A percentile compares a stretch with the other conserved stretches of the same genome.
phyloP scores from a whole-genome alignment of 1,284 basidiomycete species.

The Rhodotorula sp. region DNA sequence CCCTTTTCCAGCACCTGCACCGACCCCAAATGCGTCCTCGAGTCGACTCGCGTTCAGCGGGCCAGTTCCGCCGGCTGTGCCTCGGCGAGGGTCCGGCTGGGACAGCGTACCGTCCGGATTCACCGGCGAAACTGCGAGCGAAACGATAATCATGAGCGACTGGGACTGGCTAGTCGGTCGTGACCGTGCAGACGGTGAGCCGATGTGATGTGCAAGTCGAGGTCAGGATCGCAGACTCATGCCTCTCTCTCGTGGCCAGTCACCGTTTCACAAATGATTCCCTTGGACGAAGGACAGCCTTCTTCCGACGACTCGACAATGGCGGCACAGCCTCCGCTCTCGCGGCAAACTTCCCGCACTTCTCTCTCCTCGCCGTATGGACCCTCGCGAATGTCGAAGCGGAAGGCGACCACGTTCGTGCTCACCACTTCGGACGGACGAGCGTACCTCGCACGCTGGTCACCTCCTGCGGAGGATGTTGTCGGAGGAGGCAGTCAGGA shows the following conservation, averaged over 20 bases:
- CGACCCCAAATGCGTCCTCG: not conserved
- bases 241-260: not conserved
- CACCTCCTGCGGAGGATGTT: conserved; percentile 26
- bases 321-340: not conserved
- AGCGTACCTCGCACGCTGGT: conserved; percentile 48
- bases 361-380: not conserved
- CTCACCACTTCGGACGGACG: conserved; percentile 50
- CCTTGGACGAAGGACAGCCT: not conserved
- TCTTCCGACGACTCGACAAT: not conserved
- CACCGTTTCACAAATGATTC: conserved; percentile 11
- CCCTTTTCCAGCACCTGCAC: conserved; percentile 31
- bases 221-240: conserved; percentile 1
- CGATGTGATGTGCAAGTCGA: too few relatives aligned
- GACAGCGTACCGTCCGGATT: conserved; percentile 8
- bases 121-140: conserved; percentile 9
- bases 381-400: conserved; percentile 19
- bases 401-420: conserved; percentile 47
- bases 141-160: conserved; percentile 29
- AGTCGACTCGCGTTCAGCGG: not conserved
- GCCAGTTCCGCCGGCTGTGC: not conserved
- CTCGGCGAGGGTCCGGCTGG: conserved; percentile 26
- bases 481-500: not conserved
- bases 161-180: conserved; percentile 37
- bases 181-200: conserved; percentile 20
- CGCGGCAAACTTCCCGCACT: not conserved